A percentile compares a stretch with the other conserved stretches of the same genome.
phyloP scores from a whole-genome alignment of 225 moss, liverwort and hornwort genomes.

The Ulota crispa region DNA sequence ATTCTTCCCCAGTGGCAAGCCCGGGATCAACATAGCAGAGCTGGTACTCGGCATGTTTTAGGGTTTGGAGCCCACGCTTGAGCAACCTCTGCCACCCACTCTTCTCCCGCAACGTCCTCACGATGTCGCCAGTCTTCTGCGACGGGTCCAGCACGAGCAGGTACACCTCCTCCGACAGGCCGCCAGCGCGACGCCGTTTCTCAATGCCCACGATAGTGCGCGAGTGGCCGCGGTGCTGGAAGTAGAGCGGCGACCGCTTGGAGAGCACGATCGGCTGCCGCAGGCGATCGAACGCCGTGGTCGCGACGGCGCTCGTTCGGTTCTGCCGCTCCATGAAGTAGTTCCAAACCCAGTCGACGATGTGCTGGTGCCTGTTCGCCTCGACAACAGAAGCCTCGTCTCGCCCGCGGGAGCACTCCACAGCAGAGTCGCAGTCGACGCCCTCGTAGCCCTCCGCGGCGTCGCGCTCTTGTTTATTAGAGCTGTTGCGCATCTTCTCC shows the following conservation, averaged over 20 bases:
- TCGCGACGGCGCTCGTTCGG: conserved; percentile 18
- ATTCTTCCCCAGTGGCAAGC: conserved; percentile 60
- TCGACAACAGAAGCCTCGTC: background rate
- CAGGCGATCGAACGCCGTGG: conserved; percentile 35
- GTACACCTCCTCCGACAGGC: conserved; percentile 47
- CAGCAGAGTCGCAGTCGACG: conserved; percentile 20
- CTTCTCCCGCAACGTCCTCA: conserved; percentile 50
- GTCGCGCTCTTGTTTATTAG: conserved; percentile 34
- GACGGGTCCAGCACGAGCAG: conserved; percentile 74
- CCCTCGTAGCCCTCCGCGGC: conserved; percentile 43
- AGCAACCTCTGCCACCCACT: conserved; percentile 66
- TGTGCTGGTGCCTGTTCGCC: conserved; percentile 53
- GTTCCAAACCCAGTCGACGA: conserved; percentile 85
- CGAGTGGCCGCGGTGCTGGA: conserved; percentile 80
- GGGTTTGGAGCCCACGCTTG: conserved; percentile 55
- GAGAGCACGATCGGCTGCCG: conserved; percentile 57
- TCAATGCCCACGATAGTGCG: conserved; percentile 80
- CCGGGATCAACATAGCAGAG: conserved; percentile 78
- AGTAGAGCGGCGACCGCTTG: conserved; percentile 72
- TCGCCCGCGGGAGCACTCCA: conserved; percentile 4
- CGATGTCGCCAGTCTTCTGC: conserved; percentile 58
- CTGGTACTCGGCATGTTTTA: conserved; percentile 74
- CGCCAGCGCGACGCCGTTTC: conserved; percentile 49
- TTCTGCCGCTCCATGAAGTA: conserved; percentile 60
- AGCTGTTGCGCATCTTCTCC: conserved; percentile 44